Conservation (phyloP, 805 yeast species). For the Sugiyamaella americana region DNA sequence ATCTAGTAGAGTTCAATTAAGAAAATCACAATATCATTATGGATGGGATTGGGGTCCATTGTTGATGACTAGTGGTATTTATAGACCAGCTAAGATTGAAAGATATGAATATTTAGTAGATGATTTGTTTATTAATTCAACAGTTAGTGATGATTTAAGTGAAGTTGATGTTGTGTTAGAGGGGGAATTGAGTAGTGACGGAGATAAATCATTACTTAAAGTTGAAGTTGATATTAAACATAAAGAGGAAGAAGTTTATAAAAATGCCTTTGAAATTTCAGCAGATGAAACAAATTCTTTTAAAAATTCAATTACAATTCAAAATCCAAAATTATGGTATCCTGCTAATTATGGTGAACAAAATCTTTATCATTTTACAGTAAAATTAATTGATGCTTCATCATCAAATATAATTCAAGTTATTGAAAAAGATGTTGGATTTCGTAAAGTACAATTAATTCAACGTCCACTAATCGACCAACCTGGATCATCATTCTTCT, state of each 20-base stretch:
- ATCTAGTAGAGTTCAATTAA: slow-evolving; percentile 37
- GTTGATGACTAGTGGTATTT: slow-evolving; percentile 42
- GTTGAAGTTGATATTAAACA: slow-evolving; percentile 8
- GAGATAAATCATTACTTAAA: not conserved
- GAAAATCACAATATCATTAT: slow-evolving; percentile 50
- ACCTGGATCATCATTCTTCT: slow-evolving; percentile 39
- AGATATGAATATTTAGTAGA: slow-evolving; percentile 20
- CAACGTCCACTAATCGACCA: slow-evolving; percentile 33
- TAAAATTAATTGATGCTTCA: slow-evolving; percentile 10
- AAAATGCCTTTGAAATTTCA: slow-evolving; percentile 6
- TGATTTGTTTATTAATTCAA: slow-evolving; percentile 21
- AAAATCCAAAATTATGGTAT: slow-evolving; percentile 37
- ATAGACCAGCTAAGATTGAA: slow-evolving; percentile 33
- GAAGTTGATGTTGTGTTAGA: slow-evolving; percentile 12
- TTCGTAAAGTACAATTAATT: slow-evolving; percentile 37
- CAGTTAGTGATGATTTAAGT: slow-evolving; percentile 15
- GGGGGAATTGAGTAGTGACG: slow-evolving; percentile 3
- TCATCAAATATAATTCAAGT: slow-evolving; percentile 16
- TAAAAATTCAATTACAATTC: slow-evolving; percentile 16
- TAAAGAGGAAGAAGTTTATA: slow-evolving; percentile 4
- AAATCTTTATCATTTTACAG: slow-evolving; percentile 29
- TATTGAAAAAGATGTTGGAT: slow-evolving; percentile 30
- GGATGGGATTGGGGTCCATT: slow-evolving; percentile 57
- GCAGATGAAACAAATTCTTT: slow-evolving; percentile 1
- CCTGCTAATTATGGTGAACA: slow-evolving; percentile 38